Base-by-base conservation (phyloP, 2,329 filamentous ascomycete genomes). In the Exophiala lecanii-corni region DNA sequence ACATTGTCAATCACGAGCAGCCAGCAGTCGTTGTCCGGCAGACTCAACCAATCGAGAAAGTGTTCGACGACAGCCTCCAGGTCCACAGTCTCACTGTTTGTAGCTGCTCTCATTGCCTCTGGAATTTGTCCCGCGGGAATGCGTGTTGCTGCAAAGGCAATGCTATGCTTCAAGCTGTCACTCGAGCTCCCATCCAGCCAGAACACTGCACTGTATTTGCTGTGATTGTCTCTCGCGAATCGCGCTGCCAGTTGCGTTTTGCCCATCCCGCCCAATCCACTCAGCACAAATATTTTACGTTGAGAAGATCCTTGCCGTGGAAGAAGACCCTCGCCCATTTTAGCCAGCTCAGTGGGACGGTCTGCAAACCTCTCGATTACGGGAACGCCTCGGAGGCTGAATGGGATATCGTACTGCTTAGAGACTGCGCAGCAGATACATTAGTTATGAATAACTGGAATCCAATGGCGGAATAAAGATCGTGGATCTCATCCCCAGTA, bases 261-360 rank as follows among this genome's bases (percentile, higher is more conserved):
- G 23, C 64, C 67, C 21, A 71, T 69, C 4, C 67, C 67, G n/a
- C 67, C 66, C 1, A 69, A 54, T 9, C 67, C 66, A 36, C 69
- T 57, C 7, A 71, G 49, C 13, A 65, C 55, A 20, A 41, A 41
- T 31, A 39, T 28, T 41, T 20, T 25, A 41, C 38, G 38, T 20
- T n/a, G 26, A 31, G 26, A 7, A 31, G 31, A 37, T 43, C 32
- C 31, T 13, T 13, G 40, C 16, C 33, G n/a, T 7, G 40, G 40
- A 26, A 43, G 15, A 12, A 43, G 40, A 9, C 9, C 19, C n/a
- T 37, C 5, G 4, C 33, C 20, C 3, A 43, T 16, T 9, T 43
- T 25, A 3, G 31, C 32, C 32, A 43, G 9, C n/a, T 43, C 40
- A 13, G n/a, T 13, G 2, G 31, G 32, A 13, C 40, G 40, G 23